Evolutionary conservation across 2,329 filamentous ascomycete species (phyloP).

Genomic region (Tolypocladium guangdongense): DNA sequence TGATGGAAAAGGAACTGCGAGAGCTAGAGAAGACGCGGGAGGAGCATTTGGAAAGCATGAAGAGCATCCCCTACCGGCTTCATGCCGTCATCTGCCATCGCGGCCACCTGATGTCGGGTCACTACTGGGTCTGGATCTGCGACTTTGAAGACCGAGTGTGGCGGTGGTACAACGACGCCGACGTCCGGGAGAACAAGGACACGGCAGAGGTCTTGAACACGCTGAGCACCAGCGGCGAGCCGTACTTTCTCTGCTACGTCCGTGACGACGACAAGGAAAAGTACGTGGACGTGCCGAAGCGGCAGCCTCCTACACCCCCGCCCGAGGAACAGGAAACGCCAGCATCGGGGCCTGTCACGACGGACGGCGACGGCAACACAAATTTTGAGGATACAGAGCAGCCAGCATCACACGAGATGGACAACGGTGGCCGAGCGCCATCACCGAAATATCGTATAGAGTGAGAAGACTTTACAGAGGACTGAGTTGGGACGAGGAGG

Average conservation of each 20-base stretch:
- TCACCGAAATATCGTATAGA: constrained; percentile 1
- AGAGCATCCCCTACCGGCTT: constrained; percentile 63
- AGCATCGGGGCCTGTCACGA: background rate
- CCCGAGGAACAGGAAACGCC: constrained; percentile 3
- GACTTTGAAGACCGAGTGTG: constrained; percentile 76
- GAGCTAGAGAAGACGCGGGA: constrained; percentile 16
- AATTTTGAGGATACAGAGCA: constrained; percentile 5
- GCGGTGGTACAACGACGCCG: constrained; percentile 89
- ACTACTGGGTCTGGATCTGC: constrained; percentile 96
- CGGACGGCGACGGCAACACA: constrained; percentile 15
- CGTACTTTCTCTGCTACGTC: constrained; percentile 79
- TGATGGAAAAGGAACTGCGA: constrained; percentile 31
- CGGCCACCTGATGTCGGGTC: constrained; percentile 61
- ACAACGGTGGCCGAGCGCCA: background rate
- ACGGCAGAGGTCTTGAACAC: constrained; percentile 57
- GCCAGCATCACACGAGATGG: background rate
- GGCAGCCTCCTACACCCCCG: constrained; percentile 13
- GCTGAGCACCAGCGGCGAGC: constrained; percentile 59
- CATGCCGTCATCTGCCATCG: constrained; percentile 92
- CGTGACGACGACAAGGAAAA: constrained; percentile 51
- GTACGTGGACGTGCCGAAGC: constrained; percentile 34
- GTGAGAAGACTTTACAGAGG: background rate
- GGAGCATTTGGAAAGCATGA: constrained; percentile 36
- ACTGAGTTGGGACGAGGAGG: background rate
- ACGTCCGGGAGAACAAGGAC: constrained; percentile 59